Evolutionary conservation across 164 flowering plant genomes (phyloP), one percentile per base, ranked within the genome.

Genomic region (Echeveria elegans): DNA sequence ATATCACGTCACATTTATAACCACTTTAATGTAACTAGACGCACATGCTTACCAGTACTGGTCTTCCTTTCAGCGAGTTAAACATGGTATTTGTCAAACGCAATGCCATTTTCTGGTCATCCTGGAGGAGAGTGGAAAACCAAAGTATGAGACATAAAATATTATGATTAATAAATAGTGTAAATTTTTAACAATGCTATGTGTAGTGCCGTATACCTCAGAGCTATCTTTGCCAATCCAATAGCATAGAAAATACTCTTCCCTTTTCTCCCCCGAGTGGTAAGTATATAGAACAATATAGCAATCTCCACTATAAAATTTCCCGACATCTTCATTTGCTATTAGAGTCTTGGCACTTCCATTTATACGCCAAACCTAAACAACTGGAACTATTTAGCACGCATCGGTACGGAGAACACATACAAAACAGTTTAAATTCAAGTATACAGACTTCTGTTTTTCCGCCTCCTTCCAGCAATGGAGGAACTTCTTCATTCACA

Each of bases 241-340:
- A 75, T 79, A 88, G 77, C 88, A 85, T 73, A 95, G 77, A 77
- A 82, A 84, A 74, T 87, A 88, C 48, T 92, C 97, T 75, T 95
- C 99, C 69, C 85, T 92, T 85, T 83, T 86, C 29, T 95, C 99
- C 68, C 93, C 85, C 16, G 91, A 78, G 70, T 92, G 98, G 73
- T 92, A 92, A 43, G 99, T 85, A 76, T 92, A 92, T 66, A 95
- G 94, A 69, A 88, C 77, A 73, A 95, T 86, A 70, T 90, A 95
- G 82, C 99, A 92, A 75, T 95, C 99, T 68, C 99, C 98, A 75
- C 92, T 74, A 69, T 88, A 90, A 74, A 95, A 95, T 83, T 88
- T 92, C 45, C 99, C 99, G 68, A 92, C 72, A 64, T 95, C 97
- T 70, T 90, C 93, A 63, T 75, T 82, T 12, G 96, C 75, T 76